phyloP scores from a whole-genome alignment of 2,329 filamentous ascomycete species.

The Cordyceps farinosa region DNA sequence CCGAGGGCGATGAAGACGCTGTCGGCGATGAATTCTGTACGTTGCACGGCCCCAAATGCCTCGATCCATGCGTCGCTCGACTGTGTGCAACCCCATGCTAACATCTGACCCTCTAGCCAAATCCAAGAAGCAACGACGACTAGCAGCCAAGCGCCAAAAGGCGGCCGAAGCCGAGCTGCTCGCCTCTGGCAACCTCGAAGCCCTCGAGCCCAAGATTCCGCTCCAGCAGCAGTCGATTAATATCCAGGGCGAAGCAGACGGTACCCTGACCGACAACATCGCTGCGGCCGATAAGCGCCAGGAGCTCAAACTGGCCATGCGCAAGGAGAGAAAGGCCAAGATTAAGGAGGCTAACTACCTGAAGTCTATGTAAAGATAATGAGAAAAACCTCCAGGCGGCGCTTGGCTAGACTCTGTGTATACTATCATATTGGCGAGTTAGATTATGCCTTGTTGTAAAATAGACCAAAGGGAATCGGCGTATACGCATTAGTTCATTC shows the following conservation, averaged over 20 bases:
- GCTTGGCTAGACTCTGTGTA: conserved; percentile 21
- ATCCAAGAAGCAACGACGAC: conserved; percentile 74
- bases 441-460: conserved; percentile 9
- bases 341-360: conserved; percentile 88
- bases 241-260: conserved; percentile 52
- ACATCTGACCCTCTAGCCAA: conserved; percentile 54
- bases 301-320: conserved; percentile 67
- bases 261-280: conserved; percentile 43
- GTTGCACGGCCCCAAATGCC: conserved; percentile 31
- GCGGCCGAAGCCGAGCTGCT: conserved; percentile 55
- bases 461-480: conserved; percentile 13
- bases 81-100: not conserved
- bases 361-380: conserved; percentile 62
- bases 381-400: not conserved
- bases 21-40: conserved; percentile 77
- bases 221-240: conserved; percentile 76
- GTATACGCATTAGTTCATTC: not conserved
- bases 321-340: conserved; percentile 67
- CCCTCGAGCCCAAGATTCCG: conserved; percentile 66
- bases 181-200: conserved; percentile 62
- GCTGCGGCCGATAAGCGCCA: conserved; percentile 50
- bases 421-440: conserved; percentile 25
- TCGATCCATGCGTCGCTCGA: not conserved
- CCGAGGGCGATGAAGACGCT: conserved; percentile 47
- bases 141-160: conserved; percentile 64